phyloP scores from a whole-genome alignment of 2,329 filamentous ascomycete species.

The Botrytis deweyae region DNA sequence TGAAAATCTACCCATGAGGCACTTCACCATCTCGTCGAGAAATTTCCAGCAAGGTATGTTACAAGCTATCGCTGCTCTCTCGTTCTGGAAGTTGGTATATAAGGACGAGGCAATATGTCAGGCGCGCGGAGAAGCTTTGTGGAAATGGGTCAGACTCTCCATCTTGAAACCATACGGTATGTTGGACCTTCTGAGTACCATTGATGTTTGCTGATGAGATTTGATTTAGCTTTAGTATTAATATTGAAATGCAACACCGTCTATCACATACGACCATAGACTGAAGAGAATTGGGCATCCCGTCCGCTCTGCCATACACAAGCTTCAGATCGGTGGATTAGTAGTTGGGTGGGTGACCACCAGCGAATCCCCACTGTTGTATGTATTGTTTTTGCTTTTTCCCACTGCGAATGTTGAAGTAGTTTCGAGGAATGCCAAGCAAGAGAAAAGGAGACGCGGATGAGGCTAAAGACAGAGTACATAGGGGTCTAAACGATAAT shows the following conservation, averaged over 20 bases:
- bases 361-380: not conserved
- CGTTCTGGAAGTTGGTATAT: too few relatives aligned
- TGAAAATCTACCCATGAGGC: not conserved
- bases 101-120: too few relatives aligned
- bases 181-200: not conserved
- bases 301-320: too few relatives aligned
- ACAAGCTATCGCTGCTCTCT: too few relatives aligned
- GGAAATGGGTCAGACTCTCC: not conserved
- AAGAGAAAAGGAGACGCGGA: not conserved
- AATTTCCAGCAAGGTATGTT: too few relatives aligned
- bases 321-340: too few relatives aligned
- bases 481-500: not conserved
- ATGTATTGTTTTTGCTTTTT: accelerated
- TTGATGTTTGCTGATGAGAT: not conserved
- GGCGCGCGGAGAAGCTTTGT: not conserved
- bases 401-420: not conserved
- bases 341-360: too few relatives aligned
- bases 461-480: not conserved
- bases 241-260: accelerated
- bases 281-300: too few relatives aligned
- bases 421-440: not conserved
- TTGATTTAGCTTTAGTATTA: accelerated
- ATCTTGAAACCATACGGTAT: not conserved
- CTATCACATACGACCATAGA: too few relatives aligned
- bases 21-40: not conserved